Conservation (phyloP, 1,139 yeast genomes). For the Magnusiomyces clavatus region DNA sequence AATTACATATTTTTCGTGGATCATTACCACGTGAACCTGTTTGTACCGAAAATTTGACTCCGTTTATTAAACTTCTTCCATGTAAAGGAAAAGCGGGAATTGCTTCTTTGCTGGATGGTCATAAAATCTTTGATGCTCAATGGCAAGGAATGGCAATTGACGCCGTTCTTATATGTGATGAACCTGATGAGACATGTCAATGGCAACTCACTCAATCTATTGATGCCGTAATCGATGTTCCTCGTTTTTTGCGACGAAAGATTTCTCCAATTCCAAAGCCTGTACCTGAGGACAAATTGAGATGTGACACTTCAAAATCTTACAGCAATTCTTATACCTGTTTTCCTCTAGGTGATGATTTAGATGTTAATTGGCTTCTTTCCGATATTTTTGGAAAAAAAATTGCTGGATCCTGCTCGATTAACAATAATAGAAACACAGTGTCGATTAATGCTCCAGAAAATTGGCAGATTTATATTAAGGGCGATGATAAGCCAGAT, state of each 20-base stretch:
- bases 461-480: slow-evolving; percentile 21
- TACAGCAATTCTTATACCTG: slow-evolving; percentile 57
- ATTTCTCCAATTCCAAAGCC: slow-evolving; percentile 79
- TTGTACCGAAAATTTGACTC: slow-evolving; percentile 95
- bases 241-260: slow-evolving; percentile 53
- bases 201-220: slow-evolving; percentile 62
- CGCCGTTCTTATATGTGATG: slow-evolving; percentile 49
- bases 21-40: slow-evolving; percentile 93
- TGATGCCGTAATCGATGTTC: slow-evolving; percentile 66
- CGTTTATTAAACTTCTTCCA: slow-evolving; percentile 82
- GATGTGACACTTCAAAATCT: slow-evolving; percentile 61
- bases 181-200: slow-evolving; percentile 35
- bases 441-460: slow-evolving; percentile 24
- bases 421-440: slow-evolving; percentile 26
- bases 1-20: slow-evolving; percentile 60
- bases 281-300: slow-evolving; percentile 52
- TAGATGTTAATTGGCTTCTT: slow-evolving; percentile 46
- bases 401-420: slow-evolving; percentile 57
- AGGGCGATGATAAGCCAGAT: slow-evolving; percentile 10
- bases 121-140: slow-evolving; percentile 82
- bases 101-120: slow-evolving; percentile 85
- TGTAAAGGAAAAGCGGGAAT: slow-evolving; percentile 91
- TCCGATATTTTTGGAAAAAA: slow-evolving; percentile 61
- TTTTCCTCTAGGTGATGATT: slow-evolving; percentile 60
- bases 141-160: slow-evolving; percentile 96